Evolutionary conservation across 495 filamentous ascomycete species (phyloP).

Genomic region (Rhypophila decipiens): DNA sequence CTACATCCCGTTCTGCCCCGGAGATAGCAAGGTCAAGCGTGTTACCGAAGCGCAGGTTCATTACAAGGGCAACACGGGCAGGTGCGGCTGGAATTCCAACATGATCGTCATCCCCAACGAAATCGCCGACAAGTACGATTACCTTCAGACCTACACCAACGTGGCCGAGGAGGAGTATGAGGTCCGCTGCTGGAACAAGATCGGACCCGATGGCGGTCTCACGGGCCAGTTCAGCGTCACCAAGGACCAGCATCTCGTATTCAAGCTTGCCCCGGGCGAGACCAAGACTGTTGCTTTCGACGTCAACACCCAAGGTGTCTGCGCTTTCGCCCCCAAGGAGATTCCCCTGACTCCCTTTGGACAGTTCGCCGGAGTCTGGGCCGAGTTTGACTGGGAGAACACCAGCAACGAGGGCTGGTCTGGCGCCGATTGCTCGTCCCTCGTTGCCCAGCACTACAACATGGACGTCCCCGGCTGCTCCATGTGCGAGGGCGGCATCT

Average conservation of each 20-base stretch:
- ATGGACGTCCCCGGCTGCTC: constrained; percentile 29
- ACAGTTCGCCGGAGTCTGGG: constrained; percentile 28
- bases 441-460: constrained; percentile 24
- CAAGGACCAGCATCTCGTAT: constrained; percentile 18
- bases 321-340: constrained; percentile 18
- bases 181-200: constrained; percentile 34
- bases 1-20: constrained; percentile 21
- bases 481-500: constrained; percentile 21
- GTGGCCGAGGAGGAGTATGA: constrained; percentile 15
- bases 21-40: constrained; percentile 24
- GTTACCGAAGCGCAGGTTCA: constrained; percentile 27
- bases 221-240: constrained; percentile 26
- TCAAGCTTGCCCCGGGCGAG: constrained; percentile 27
- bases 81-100: constrained; percentile 31
- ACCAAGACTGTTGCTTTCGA: constrained; percentile 27
- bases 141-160: constrained; percentile 32
- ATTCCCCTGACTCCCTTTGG: constrained; percentile 19
- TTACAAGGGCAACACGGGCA: constrained; percentile 30
- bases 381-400: constrained; percentile 32
- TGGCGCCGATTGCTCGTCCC: constrained; percentile 31
- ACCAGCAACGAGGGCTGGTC: constrained; percentile 29
- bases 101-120: constrained; percentile 31
- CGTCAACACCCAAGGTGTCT: constrained; percentile 28
- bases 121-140: constrained; percentile 26
- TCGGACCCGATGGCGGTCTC: constrained; percentile 22